Percentiles rank a stretch among this genome's conserved stretches.
These are phyloP conservation scores for Phytophthora quininea DNA, from an alignment of 352 stramenopile species.

Conservation along the genomic window DNA sequence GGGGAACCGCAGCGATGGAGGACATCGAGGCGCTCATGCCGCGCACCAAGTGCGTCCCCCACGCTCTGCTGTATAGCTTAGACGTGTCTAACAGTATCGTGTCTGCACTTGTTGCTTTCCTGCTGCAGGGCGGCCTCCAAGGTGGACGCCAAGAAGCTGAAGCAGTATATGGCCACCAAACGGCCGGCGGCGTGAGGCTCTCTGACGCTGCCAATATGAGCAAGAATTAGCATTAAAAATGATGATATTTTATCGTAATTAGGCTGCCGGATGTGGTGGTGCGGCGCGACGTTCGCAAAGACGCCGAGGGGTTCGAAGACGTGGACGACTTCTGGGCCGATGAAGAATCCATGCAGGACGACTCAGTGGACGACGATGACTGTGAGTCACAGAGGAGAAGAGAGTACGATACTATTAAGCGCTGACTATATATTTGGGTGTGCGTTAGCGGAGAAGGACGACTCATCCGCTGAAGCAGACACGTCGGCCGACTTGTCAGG, in stretches of 20 bases:
- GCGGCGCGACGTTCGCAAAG: conserved; percentile 70
- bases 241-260: conserved; percentile 6
- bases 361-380: conserved; percentile 40
- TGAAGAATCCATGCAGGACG: conserved; percentile 48
- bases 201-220: not conserved
- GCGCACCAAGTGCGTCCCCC: conserved; percentile 58
- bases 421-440: conserved; percentile 29
- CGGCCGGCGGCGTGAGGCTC: conserved; percentile 31
- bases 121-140: conserved; percentile 42
- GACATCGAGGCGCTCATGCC: conserved; percentile 77
- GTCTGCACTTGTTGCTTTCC: not conserved
- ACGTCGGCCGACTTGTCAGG: conserved; percentile 50
- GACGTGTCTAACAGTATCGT: not conserved
- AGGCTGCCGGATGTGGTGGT: conserved; percentile 66
- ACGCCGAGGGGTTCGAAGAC: conserved; percentile 84
- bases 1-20: conserved; percentile 30
- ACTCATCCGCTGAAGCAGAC: conserved; percentile 27
- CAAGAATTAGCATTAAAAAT: not conserved
- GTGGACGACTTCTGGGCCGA: conserved; percentile 90
- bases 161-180: conserved; percentile 65
- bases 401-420: conserved; percentile 6
- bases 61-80: not conserved
- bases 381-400: conserved; percentile 18
- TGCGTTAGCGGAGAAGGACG: conserved; percentile 38
- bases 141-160: conserved; percentile 57